Evolutionary conservation across 1,139 yeast species (phyloP).

Genomic region (Hemisphaericaspora xylanilytica): DNA sequence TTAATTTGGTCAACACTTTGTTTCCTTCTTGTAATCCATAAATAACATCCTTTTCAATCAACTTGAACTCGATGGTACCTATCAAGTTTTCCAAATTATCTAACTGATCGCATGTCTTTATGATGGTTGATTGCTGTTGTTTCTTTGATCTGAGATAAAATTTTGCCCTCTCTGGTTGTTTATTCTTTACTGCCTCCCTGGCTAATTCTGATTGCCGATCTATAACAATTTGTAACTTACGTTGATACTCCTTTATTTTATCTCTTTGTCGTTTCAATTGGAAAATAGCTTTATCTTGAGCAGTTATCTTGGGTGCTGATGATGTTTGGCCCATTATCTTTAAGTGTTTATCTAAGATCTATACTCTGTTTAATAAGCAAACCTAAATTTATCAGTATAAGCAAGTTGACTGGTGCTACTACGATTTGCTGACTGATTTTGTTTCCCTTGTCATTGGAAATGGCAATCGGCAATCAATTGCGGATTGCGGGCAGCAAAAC

Average conservation of each 20-base stretch:
- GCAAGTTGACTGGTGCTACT: too few relatives aligned
- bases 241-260: slow-evolving; percentile 72
- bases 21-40: slow-evolving; percentile 81
- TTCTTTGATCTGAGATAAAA: slow-evolving; percentile 73
- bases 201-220: slow-evolving; percentile 60
- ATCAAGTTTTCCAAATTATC: slow-evolving; percentile 73
- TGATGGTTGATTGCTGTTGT: slow-evolving; percentile 70
- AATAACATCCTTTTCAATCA: slow-evolving; percentile 81
- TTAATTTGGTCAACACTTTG: slow-evolving; percentile 66
- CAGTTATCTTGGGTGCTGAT: slow-evolving; percentile 60
- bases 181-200: slow-evolving; percentile 49
- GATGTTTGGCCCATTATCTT: slow-evolving; percentile 51
- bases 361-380: too few relatives aligned
- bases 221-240: slow-evolving; percentile 54
- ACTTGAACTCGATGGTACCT: slow-evolving; percentile 79
- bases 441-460: too few relatives aligned
- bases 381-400: too few relatives aligned
- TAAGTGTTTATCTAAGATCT: too few relatives aligned
- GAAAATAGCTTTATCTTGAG: slow-evolving; percentile 80
- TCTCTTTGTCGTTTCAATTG: slow-evolving; percentile 89
- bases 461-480: too few relatives aligned
- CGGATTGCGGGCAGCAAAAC: too few relatives aligned
- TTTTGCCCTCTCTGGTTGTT: slow-evolving; percentile 61
- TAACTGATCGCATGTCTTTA: slow-evolving; percentile 72
- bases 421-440: too few relatives aligned